Percentiles rank a stretch among this genome's conserved stretches.
phyloP scores from a whole-genome alignment of 768 basidiomycete genomes.

The Lactarius psammicola region DNA sequence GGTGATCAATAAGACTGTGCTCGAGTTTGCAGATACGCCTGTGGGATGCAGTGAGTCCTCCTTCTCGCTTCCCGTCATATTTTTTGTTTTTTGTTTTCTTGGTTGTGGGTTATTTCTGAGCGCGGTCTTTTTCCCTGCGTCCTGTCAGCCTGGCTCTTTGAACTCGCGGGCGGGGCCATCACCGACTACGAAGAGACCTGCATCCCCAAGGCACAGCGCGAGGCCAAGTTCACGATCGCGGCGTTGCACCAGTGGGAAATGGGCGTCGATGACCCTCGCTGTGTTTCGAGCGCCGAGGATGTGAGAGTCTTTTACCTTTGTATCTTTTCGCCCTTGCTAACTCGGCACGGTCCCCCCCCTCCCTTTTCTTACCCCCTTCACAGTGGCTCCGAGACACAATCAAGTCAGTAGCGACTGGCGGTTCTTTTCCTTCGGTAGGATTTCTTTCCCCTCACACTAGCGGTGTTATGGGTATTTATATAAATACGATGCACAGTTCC shows the following conservation, averaged over 20 bases:
- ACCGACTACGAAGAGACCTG: slow-evolving; percentile 70
- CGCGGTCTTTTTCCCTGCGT: background rate
- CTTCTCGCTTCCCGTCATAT: background rate
- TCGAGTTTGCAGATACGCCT: slow-evolving; percentile 78
- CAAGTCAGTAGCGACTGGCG: slow-evolving; percentile 68
- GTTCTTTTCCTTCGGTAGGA: slow-evolving; percentile 82
- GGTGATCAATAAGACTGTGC: slow-evolving; percentile 77
- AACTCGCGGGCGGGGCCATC: slow-evolving; percentile 81
- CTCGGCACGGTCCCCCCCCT: background rate
- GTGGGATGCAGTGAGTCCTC: slow-evolving; percentile 81
- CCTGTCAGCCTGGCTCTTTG: slow-evolving; percentile 81
- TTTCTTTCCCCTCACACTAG: slow-evolving; percentile 28
- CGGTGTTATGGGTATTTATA: slow-evolving; percentile 4
- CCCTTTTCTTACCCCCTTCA: background rate
- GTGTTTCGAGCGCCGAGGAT: slow-evolving; percentile 79
- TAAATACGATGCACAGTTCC: slow-evolving; percentile 49
- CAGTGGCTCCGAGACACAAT: slow-evolving; percentile 82
- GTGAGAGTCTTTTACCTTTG: slow-evolving; percentile 39
- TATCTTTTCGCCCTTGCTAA: slow-evolving; percentile 25
- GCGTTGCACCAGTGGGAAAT: slow-evolving; percentile 94
- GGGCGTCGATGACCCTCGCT: slow-evolving; percentile 74
- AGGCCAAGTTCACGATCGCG: slow-evolving; percentile 81
- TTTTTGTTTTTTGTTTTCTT: background rate
- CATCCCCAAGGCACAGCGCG: slow-evolving; percentile 73
- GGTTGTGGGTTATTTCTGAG: background rate